Evolutionary conservation across 441 rosid species (phyloP).

Genomic region (Rhodomyrtus psidioides): DNA sequence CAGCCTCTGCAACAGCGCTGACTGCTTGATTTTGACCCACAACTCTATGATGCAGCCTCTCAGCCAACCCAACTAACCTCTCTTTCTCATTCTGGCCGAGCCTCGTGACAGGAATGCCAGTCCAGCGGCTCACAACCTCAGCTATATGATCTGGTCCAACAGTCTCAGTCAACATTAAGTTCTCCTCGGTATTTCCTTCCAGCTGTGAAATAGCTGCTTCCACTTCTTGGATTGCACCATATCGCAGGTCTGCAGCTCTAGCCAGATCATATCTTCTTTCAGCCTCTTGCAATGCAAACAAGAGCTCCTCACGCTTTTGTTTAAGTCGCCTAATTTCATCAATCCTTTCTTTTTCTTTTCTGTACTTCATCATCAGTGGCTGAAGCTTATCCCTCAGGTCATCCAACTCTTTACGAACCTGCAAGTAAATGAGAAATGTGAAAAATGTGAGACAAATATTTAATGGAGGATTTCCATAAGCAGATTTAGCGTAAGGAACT

Average conservation of each 20-base stretch:
- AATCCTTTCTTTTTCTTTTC: constrained; percentile 75
- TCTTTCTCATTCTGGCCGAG: constrained; percentile 87
- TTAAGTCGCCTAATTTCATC: constrained; percentile 80
- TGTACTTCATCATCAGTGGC: constrained; percentile 84
- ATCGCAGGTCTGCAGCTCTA: constrained; percentile 81
- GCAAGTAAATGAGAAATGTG: background rate
- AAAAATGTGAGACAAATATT: background rate
- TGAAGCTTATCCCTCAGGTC: constrained; percentile 90
- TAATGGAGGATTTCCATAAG: background rate
- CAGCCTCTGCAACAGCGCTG: constrained; percentile 77
- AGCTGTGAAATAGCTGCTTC: constrained; percentile 60
- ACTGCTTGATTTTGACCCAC: constrained; percentile 92
- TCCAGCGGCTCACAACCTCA: constrained; percentile 95
- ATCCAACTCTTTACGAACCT: constrained; percentile 90
- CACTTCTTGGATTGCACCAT: constrained; percentile 81
- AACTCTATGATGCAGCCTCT: constrained; percentile 72
- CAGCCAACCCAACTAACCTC: constrained; percentile 70
- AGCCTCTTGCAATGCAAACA: constrained; percentile 71
- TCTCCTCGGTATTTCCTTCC: constrained; percentile 57
- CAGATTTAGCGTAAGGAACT: background rate
- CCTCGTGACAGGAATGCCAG: constrained; percentile 92
- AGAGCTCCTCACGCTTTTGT: constrained; percentile 76
- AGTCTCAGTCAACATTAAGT: constrained; percentile 68
- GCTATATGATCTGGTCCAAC: constrained; percentile 94
- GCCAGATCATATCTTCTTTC: constrained; percentile 87